Evolutionary conservation across 2,329 filamentous ascomycete species (phyloP).

Genomic region (Davidsoniella eucalypti): DNA sequence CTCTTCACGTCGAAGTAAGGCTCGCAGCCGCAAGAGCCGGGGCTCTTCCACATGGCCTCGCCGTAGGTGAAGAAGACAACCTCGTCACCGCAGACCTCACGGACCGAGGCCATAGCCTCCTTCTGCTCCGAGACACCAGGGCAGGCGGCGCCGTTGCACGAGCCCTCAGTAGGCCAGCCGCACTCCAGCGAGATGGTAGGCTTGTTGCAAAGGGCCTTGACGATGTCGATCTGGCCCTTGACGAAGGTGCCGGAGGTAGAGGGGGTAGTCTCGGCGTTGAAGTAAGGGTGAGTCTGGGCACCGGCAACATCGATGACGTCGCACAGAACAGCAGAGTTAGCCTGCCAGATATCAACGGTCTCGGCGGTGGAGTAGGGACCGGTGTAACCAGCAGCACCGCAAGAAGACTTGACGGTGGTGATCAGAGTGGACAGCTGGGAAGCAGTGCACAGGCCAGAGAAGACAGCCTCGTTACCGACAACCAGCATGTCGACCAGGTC

Average conservation of each 20-base stretch:
- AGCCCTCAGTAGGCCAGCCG: slow-evolving; percentile 66
- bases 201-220: slow-evolving; percentile 58
- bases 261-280: slow-evolving; percentile 55
- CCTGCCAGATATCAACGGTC: slow-evolving; percentile 62
- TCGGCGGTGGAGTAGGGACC: slow-evolving; percentile 74
- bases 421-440: slow-evolving; percentile 55
- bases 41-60: slow-evolving; percentile 68
- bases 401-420: slow-evolving; percentile 42
- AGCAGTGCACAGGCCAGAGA: slow-evolving; percentile 52
- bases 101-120: slow-evolving; percentile 55
- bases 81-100: slow-evolving; percentile 45
- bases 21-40: slow-evolving; percentile 57
- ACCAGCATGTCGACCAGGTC: slow-evolving; percentile 63
- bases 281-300: slow-evolving; percentile 87
- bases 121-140: slow-evolving; percentile 52
- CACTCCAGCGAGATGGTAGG: slow-evolving; percentile 72
- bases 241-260: slow-evolving; percentile 61
- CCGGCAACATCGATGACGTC: slow-evolving; percentile 58
- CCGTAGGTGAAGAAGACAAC: slow-evolving; percentile 68
- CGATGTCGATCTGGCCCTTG: slow-evolving; percentile 51
- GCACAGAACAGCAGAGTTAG: slow-evolving; percentile 48
- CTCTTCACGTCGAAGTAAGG: slow-evolving; percentile 51
- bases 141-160: slow-evolving; percentile 54
- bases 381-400: slow-evolving; percentile 49
- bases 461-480: slow-evolving; percentile 81